phyloP scores from a whole-genome alignment of 106 monocot species.

The Allium fistulosum region DNA sequence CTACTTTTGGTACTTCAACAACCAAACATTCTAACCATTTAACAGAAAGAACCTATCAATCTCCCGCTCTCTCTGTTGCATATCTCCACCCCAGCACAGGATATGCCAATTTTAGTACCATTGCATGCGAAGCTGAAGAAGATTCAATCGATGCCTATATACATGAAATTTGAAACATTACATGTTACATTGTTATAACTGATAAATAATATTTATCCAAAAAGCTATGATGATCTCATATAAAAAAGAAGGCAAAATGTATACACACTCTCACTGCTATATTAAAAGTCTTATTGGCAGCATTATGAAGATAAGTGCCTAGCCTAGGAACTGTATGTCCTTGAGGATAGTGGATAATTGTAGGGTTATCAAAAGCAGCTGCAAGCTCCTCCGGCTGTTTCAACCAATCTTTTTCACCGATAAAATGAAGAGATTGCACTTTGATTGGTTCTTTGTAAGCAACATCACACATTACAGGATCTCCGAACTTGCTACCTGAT shows the following conservation, averaged over 20 bases:
- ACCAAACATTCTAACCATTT: too few species aligned
- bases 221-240: too few species aligned
- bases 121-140: slow-evolving; percentile 33
- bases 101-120: slow-evolving; percentile 8
- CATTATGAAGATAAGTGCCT: slow-evolving; percentile 7
- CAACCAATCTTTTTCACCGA: slow-evolving; percentile 67
- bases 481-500: slow-evolving; percentile 62
- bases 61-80: too few species aligned
- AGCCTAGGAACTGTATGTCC: slow-evolving; percentile 71
- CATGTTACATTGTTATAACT: too few species aligned
- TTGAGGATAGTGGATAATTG: slow-evolving; percentile 44
- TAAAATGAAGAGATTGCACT: slow-evolving; percentile 54
- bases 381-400: slow-evolving; percentile 57
- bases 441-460: slow-evolving; percentile 55
- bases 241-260: too few species aligned
- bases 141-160: not conserved
- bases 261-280: too few species aligned
- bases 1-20: too few species aligned
- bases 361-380: slow-evolving; percentile 38
- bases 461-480: slow-evolving; percentile 40
- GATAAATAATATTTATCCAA: too few species aligned
- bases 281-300: too few species aligned
- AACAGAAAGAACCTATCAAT: too few species aligned
- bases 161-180: too few species aligned
- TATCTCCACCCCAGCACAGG: too few species aligned